Evolutionary conservation across 2,329 filamentous ascomycete genomes (phyloP), one percentile per base, ranked within the genome.

Genomic region (Sporothrix schenckii): DNA sequence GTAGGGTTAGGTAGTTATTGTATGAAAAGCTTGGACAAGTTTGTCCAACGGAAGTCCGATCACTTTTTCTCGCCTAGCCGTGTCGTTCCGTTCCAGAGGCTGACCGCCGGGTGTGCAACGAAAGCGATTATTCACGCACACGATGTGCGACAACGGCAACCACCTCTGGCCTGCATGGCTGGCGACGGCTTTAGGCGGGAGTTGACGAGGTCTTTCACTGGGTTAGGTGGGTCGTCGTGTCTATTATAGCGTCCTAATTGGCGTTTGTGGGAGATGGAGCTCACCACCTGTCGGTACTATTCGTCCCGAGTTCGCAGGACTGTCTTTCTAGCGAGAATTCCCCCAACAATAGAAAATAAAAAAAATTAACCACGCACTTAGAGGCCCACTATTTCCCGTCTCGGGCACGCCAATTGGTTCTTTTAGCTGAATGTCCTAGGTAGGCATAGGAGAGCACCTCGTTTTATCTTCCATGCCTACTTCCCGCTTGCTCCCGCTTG

Each of bases 201-300:
- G 54, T 27, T 39, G 66, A 41, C 41, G 24, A 58, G 44, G 65
- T 63, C 50, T 65, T 63, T 14, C 14, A 39, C 16, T 63, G 61
- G 47, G 7, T 41, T 54, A 19, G 24, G 54, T 52, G 54, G 54
- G 67, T 27, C 54, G 16, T 16, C 16, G 53, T 11, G 9, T 27
- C 66, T 27, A 21, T 27, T 61, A 11, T 30, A 14, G 41, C 44
- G 54, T 13, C 19, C 1, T 69, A 27, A 69, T 69, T 69, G 66
- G 70, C 21, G 4, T 11, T 2, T 24, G 16, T 3, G 41, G 21
- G n/a, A 61, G 58, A 54, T 19, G 60, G 66, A 66, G 58, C 70
- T 71, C 50, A 66, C 52, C 53, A 47, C 66, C 53, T 71, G 67
- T 71, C 70, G 70, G 70, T 71, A 61, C 54, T 50, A 66, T 71